Base-by-base conservation (phyloP, 768 basidiomycete genomes). In the Imleria badia region DNA sequence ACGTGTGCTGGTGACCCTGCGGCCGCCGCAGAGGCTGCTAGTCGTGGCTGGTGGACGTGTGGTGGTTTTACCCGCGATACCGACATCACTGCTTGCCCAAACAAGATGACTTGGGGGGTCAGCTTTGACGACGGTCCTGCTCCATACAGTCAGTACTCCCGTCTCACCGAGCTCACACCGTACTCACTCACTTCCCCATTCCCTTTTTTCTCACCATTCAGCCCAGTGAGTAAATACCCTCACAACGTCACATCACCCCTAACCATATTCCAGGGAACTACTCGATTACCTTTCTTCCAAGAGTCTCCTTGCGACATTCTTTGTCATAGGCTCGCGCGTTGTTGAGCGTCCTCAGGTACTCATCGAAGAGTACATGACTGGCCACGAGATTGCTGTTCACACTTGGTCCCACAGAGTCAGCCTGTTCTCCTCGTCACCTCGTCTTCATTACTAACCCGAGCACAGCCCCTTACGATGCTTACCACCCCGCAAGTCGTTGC, bases 21-120 rank as follows among this genome's bases (percentile, higher is more conserved):
- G 8, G 81, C 82, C 5, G 82, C 81, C 6, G 73, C 80, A 0
- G 69, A 86, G 41, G 81, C 85, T 33, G 73, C 79, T n/a, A 69
- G 69, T 42, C 82, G 82, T 60, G 91, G 91, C 41, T 95, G 92
- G 92, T 95, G 92, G 92, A 90, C 93, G 29, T 95, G 92, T 62
- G 89, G 91, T 63, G 86, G 86, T 12, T 77, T 76, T 61, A 84
- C 84, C 14, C 78, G 86, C 9, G 52, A 39, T 12, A 76, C 76
- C 15, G 81, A 93, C 68, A 84, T 93, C 59, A 77, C 80, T 38
- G 67, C 79, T 12, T 93, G 90, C 67, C 86, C 87, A 3, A 76
- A 78, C 59, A 84, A 85, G 67, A 52, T 78, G 55, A 86, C 83
- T 2, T 92, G 90, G 91, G 91, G 90, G 67, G 82, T 91, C 60